These are phyloP conservation scores for Delphinella strobiligena DNA, from an alignment of 2,329 filamentous ascomycete genomes.

Conservation along the genomic window DNA sequence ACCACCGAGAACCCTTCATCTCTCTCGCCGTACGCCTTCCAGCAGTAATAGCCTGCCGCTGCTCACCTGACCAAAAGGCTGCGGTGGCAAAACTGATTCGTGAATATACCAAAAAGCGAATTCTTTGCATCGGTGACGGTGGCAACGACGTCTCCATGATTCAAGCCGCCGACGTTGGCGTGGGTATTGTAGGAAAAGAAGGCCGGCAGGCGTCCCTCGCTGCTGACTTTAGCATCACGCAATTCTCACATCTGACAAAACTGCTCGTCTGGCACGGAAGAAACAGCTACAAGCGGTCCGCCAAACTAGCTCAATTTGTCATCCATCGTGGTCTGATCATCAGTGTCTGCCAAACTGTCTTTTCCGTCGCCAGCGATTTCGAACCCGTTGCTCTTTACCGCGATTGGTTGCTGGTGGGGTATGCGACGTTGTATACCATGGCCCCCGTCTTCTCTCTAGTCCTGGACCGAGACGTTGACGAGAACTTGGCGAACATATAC, in stretches of 20 bases:
- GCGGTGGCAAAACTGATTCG: constrained; percentile 87
- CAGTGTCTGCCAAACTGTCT: constrained; percentile 92
- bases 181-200: constrained; percentile 97
- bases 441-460: constrained; percentile 86
- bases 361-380: constrained; percentile 83
- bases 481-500: constrained; percentile 85
- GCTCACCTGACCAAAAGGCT: constrained; percentile 93
- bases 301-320: constrained; percentile 94
- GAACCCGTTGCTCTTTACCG: constrained; percentile 91
- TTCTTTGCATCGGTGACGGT: constrained; percentile 95
- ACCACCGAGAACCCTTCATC: constrained; percentile 79
- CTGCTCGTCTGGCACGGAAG: constrained; percentile 97
- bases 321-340: constrained; percentile 96
- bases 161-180: constrained; percentile 92
- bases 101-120: constrained; percentile 81
- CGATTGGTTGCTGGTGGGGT: constrained; percentile 94
- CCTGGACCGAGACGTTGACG: constrained; percentile 89
- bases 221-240: constrained; percentile 91
- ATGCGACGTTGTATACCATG: constrained; percentile 92
- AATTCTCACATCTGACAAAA: constrained; percentile 91
- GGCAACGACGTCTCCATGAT: constrained; percentile 99
- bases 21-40: constrained; percentile 76
- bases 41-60: constrained; percentile 89
- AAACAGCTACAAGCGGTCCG: constrained; percentile 91
- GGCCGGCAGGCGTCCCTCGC: constrained; percentile 88